Evolutionary conservation across 345 rosid genomes (phyloP), one percentile per base, ranked within the genome.

Genomic region (Erysimum cheiranthoides): DNA sequence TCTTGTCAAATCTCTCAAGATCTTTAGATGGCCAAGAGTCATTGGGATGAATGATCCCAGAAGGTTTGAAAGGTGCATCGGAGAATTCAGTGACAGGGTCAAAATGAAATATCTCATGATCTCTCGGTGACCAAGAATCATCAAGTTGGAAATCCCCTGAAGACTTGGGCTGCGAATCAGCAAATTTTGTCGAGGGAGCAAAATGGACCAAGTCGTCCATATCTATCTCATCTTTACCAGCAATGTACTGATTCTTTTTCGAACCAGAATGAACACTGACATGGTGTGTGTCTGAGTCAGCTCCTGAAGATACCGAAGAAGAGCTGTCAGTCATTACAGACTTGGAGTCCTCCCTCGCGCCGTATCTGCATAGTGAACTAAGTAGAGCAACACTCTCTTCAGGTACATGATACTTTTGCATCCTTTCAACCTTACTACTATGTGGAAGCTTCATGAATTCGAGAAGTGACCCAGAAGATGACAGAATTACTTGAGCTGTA

Each of bases 251-350:
- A 70, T 50, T 69, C 77, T 51, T 82, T 79, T 82, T 92, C 43
- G 76, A 80, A 65, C 62, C 81, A 38, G 82, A 80, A 74, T 78
- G 89, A 66, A 47, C 78, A 73, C 79, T 78, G 58, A 76, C 59
- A 73, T 66, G 84, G 61, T 77, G 77, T 64, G 85, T 82, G 51
- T 83, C 86, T 14, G 97, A 90, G 79, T 86, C 88, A 30, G 79
- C 82, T 64, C 89, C 89, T 66, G 98, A 90, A 73, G 97, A 92
- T 51, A 88, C 83, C 10, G 99, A 95, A 69, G 95, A 92, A 52
- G 96, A 86, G 86, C 92, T 84, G 69, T 92, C 98, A 27, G 97
- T 92, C 96, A 89, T 82, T 71, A 89, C 82, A 61, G 99, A 95
- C 80, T 78, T 92, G 66, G 99, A 83, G 84, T 95, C 99, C 72